Evolutionary conservation across 2,329 filamentous ascomycete genomes (phyloP).

Genomic region (Botrytis sinoallii): DNA sequence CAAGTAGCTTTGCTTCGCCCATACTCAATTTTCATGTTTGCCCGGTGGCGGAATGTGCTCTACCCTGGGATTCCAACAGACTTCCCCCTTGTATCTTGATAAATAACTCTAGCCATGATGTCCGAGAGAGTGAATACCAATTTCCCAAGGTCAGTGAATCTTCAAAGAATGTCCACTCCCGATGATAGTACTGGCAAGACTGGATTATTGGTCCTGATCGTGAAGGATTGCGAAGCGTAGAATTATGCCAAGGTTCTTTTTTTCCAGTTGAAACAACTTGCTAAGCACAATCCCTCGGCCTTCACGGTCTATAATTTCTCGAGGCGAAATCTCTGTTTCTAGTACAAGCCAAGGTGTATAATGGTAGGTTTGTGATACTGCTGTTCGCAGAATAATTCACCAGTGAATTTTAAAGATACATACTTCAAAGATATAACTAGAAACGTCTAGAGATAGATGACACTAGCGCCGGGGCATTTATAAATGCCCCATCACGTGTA

Average conservation of each 20-base stretch:
- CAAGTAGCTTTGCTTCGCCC: background rate
- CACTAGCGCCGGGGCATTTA: background rate
- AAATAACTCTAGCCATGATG: background rate
- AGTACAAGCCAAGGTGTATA: background rate
- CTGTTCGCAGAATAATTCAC: background rate
- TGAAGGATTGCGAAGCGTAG: background rate
- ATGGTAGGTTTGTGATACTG: background rate
- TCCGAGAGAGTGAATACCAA: background rate
- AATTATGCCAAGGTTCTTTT: background rate
- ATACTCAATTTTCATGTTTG: background rate
- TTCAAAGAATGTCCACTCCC: background rate
- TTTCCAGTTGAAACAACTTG: slow-evolving; percentile 5
- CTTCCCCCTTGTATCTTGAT: background rate
- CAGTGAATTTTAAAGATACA: background rate
- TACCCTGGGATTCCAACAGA: background rate
- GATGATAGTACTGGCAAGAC: background rate
- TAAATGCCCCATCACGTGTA: background rate
- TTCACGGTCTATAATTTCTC: background rate
- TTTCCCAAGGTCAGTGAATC: slow-evolving; percentile 1
- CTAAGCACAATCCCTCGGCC: slow-evolving; percentile 6
- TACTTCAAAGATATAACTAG: background rate
- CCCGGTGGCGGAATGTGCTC: background rate
- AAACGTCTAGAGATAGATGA: background rate
- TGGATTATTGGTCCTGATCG: background rate
- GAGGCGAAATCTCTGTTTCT: background rate